Base-by-base conservation (phyloP, 768 basidiomycete species). In the Boletus tomentosulus region DNA sequence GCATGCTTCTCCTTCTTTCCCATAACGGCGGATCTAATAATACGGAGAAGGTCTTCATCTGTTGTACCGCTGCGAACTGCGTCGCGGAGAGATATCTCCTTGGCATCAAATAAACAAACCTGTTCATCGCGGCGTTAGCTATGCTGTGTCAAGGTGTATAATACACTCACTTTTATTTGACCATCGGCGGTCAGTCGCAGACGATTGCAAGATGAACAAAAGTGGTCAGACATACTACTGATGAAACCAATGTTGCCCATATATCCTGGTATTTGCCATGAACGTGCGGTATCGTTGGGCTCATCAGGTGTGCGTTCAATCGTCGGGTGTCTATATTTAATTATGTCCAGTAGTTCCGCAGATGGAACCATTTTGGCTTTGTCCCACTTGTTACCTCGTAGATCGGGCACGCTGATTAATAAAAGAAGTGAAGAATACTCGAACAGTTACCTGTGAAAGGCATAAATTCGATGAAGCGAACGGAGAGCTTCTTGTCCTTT, bases 401-500 rank as follows among this genome's bases (percentile, higher is more conserved):
- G 37, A 46, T 42, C 46, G 16, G 54, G 48, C 25, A 13, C 6
- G 35, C 11, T 3, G n/a, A 22, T 62, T 19, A 58, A 48, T 19
- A 53, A 53, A 38, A 24, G 46, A 42, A 56, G 1, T 3, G 28
- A 31, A n/a, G 45, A 48, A 11, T 33, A 41, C 39, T 54, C 3
- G 37, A 47, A 42, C 3, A 63, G 69, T 57, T 58, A 88, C 87
- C 92, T 60, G 84, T 87, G 67, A 96, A 96, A 11, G 92, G 91
- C 93, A 96, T 95, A 65, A 89, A 95, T 69, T 94, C 92, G 54
- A 94, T 95, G 68, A 95, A 92, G 35, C 93, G 82, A 38, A 93
- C 82, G 37, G 82, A 88, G 25, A 92, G 69, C 2, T 73, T 68
- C 43, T 75, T 75, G 43, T 86, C 71, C 60, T 78, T 82, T 5